These are phyloP conservation scores for Phaeomoniella chlamydospora DNA, from an alignment of 2,329 filamentous ascomycete genomes.

Conservation along the genomic window DNA sequence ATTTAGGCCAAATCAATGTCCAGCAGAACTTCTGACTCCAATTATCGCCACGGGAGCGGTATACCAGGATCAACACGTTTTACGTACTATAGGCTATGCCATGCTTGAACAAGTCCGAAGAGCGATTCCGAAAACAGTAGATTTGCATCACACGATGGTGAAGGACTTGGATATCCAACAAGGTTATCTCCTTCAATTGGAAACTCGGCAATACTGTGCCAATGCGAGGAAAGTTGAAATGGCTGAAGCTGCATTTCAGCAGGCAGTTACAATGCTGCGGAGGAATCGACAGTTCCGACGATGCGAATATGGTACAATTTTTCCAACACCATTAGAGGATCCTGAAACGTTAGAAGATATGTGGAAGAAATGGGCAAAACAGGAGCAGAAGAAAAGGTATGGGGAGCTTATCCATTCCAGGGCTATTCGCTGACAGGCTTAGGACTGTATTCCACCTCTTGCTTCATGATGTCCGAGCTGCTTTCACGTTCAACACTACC, in stretches of 20 bases:
- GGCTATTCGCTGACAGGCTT: slow-evolving; percentile 29
- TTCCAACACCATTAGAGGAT: slow-evolving; percentile 1
- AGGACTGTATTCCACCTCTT: slow-evolving; percentile 45
- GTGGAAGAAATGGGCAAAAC: slow-evolving; percentile 16
- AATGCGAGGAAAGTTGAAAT: slow-evolving; percentile 24
- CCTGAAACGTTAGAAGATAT: slow-evolving; percentile 6
- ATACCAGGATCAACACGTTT: slow-evolving; percentile 19
- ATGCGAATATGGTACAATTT: slow-evolving; percentile 8
- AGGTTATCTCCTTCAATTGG: slow-evolving; percentile 18
- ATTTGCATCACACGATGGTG: slow-evolving; percentile 17
- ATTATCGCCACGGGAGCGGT: slow-evolving; percentile 23
- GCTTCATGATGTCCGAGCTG: slow-evolving; percentile 50
- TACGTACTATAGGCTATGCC: slow-evolving; percentile 26
- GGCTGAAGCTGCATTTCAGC: slow-evolving; percentile 22
- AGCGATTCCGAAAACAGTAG: slow-evolving; percentile 16
- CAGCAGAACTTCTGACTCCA: slow-evolving; percentile 21
- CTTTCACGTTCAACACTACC: slow-evolving; percentile 51
- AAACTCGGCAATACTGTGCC: slow-evolving; percentile 23
- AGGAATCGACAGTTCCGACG: slow-evolving; percentile 17
- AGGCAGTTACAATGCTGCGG: slow-evolving; percentile 21
- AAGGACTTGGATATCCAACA: slow-evolving; percentile 18
- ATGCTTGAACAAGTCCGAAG: slow-evolving; percentile 23
- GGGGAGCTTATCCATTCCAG: not conserved
- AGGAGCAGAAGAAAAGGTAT: slow-evolving; percentile 17
- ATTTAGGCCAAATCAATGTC: slow-evolving; percentile 20